Base-by-base conservation (phyloP, 306 rosid species). In the Heteromeles arbutifolia region DNA sequence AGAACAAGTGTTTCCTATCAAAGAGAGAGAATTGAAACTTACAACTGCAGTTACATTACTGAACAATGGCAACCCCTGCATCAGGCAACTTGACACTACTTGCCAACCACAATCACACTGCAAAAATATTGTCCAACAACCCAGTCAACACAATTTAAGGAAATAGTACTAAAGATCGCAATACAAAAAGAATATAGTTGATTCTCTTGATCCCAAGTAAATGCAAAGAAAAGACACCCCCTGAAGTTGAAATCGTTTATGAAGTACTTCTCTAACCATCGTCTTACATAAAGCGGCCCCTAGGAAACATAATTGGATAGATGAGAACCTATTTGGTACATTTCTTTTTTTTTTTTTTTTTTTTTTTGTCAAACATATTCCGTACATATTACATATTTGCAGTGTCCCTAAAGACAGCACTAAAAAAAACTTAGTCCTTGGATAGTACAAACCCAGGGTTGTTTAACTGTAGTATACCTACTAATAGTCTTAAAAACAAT, bases 81-180 rank as follows among this genome's bases (percentile, higher is more conserved):
- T 85, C 82, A 92, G 75, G 76, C 83, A 80, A 79, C 90, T 87
- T 97, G 97, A 92, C 48, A 94, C 76, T 25, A 82, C 77, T 82
- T 89, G 89, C 98, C 98, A 92, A 74, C 91, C 86, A 78, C 78
- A 69, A 76, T 86, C 64, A 65, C 86, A 77, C 98, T 94, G 92
- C 53, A 87, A 86, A 74, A 81, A 77, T 54, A 41, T 74, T 59
- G 71, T 69, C 81, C 67, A 14, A 17, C 72, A 41, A 74, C 44
- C n/a, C 79, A 85, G 64, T 68, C 81, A 85, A 71, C 77, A 39
- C 73, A 69, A 37, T 54, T 34, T 41, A 50, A 68, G 70, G 76
- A 61, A 53, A 62, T 17, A 56, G 72, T 54, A 43, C 64, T 19
- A 78, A 14, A 22, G 59, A 78, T 26, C 80, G 52, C 68, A 45